Evolutionary conservation across 2,329 filamentous ascomycete species (phyloP).

Genomic region (Cytospora mali): DNA sequence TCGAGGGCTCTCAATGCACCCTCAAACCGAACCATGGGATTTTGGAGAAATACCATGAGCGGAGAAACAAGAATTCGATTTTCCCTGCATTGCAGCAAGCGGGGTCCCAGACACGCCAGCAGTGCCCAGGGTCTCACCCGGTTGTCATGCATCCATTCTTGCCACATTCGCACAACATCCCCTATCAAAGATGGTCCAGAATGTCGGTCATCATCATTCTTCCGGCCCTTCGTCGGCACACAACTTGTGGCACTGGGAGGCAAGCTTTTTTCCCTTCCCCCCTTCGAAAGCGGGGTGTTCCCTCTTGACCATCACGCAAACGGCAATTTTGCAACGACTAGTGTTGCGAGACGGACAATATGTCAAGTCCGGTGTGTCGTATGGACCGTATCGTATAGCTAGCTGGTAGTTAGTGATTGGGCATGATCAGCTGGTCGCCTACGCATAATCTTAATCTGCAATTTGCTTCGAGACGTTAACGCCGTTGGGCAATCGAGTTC

Average conservation of each 20-base stretch:
- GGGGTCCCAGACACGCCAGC: too few relatives aligned
- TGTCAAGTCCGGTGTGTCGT: neutral
- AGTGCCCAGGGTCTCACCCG: constrained; percentile 7
- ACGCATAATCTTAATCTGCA: neutral
- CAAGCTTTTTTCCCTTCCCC: neutral
- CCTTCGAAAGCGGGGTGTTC: neutral
- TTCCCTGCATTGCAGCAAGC: constrained; percentile 5
- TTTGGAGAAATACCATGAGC: constrained; percentile 19
- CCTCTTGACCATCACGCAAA: neutral
- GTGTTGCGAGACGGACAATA: neutral
- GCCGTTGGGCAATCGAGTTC: constrained; percentile 9
- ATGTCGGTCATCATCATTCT: neutral
- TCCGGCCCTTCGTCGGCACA: neutral
- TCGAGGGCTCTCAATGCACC: neutral
- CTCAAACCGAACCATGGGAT: constrained; percentile 21
- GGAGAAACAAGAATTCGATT: constrained; percentile 15
- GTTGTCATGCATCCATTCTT: neutral
- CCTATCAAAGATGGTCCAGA: neutral
- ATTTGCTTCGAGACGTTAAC: neutral
- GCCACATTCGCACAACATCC: neutral
- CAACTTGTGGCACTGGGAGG: neutral
- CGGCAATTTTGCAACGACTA: neutral
- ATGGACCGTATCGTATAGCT: neutral
- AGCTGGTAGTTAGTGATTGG: neutral
- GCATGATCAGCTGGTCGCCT: neutral